Base-by-base conservation (phyloP, 306 rosid species). In the Dalbergia cultrata region DNA sequence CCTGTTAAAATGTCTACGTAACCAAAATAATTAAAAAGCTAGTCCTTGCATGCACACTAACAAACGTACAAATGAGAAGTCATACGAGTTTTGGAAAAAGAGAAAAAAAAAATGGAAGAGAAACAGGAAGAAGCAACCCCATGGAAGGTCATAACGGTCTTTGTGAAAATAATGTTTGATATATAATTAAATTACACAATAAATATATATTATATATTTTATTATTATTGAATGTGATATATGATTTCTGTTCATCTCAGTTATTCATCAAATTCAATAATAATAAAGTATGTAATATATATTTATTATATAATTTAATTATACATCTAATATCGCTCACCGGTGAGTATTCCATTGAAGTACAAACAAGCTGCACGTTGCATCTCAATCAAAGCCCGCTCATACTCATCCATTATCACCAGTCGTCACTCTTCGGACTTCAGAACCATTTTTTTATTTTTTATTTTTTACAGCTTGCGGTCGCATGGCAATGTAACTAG, bases 381-480 rank as follows among this genome's bases (percentile, higher is more conserved):
- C 89, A 86, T 86, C 86, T 83, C 61, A 58, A 67, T 80, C 67
- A 14, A 74, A 74, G 59, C 18, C 53, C 66, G 6, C 13, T 31
- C 21, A 43, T 43, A 7, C 56, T 19, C 77, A 17, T 14, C 49
- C 68, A 37, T 53, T 12, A 58, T 47, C 73, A 19, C 16, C 39
- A 8, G 9, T 45, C 59, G 8, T 8, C 47, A 43, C 41, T 37
- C 41, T 4, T 37, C 41, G 5, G 7, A 4, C 41, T 4, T 50
- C 59, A 18, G 34, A 74, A 64, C 75, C 21, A 3, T 37, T 37
- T 2, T 68, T 79, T 85, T 68, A 8, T 16, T 83, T 68, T 83
- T 58, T n/a, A 26, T 83, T 60, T 56, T 54, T 35, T 65, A 37
- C 88, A 65, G 82, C n/a, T 89, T 76, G 81, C 88, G 91, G 88